Base-by-base conservation (phyloP, 73 alveolate species). In the Tetrahymena elliotti region DNA sequence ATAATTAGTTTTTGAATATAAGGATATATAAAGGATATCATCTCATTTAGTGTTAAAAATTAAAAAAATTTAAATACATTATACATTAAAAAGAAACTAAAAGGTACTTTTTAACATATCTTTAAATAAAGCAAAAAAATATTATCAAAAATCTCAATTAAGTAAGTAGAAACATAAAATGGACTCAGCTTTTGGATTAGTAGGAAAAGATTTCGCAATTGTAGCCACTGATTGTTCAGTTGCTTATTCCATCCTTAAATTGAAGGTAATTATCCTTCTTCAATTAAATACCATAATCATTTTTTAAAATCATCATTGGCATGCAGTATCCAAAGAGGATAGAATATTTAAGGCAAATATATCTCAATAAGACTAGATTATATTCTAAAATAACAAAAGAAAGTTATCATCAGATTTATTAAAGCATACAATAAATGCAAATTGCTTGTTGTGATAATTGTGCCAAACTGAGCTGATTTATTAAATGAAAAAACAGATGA, bases 171-270 rank as follows among this genome's bases (percentile, higher is more conserved):
- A 47, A 47, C 27, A 47, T 47, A 47, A 83, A 38, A 94, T 94
- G 96, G 96, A 94, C 93, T 94, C 96, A 84, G 84, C 93, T 35
- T 88, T 94, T 53, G 96, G 95, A n/a, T 34, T 94, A 33, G 93
- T 84, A 53, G 96, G 96, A 20, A 84, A 93, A 33, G 96, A 94
- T 88, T 94, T 84, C 41, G 96, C 84, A 7, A 94, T 94, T 41
- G 95, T 94, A 40, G 96, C 95, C 82, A 84, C 95, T 37, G 96
- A 94, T 52, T 94, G 96, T 35, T 47, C 93, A 33, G 94, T 94
- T 47, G 96, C 93, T 47, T 93, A 84, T 35, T 84, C 95, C 93
- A 94, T 94, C 83, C 84, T 94, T 12, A 94, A 94, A 38, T 84
- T 94, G 39, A 94, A 94, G 38, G 88, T 68, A 68, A 68, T 31